Evolutionary conservation across 1,284 basidiomycete genomes (phyloP).

Genomic region (Phaffia rhodozyma): DNA sequence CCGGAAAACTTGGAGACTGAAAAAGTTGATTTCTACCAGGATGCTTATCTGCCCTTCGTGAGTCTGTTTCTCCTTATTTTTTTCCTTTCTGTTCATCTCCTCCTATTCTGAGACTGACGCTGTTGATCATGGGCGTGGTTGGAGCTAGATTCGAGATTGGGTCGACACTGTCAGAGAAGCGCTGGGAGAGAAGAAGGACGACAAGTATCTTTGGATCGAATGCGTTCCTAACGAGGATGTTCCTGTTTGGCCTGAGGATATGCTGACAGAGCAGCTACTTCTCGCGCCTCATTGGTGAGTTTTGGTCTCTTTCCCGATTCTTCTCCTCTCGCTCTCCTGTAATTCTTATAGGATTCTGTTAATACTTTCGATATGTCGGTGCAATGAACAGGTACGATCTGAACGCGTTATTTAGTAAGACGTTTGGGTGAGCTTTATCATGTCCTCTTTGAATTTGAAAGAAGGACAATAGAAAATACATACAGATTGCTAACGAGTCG

Average conservation of each 20-base stretch:
- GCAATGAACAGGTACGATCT: constrained; percentile 65
- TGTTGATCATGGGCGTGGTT: no score
- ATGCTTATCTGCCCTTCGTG: constrained; percentile 76
- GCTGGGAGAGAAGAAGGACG: constrained; percentile 27
- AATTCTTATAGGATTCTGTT: neutral
- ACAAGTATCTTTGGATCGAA: constrained; percentile 67
- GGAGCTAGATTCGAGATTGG: constrained; percentile 44
- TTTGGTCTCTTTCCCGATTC: neutral
- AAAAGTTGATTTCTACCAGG: constrained; percentile 60
- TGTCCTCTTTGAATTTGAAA: neutral
- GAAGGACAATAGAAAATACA: no score
- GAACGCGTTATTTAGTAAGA: constrained; percentile 67
- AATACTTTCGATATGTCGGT: neutral
- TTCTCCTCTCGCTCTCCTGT: neutral
- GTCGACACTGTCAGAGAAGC: constrained; percentile 45
- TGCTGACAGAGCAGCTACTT: constrained; percentile 59
- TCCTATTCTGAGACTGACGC: no score
- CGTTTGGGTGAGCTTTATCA: neutral
- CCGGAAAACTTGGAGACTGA: no score
- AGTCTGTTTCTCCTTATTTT: neutral
- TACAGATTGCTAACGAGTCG: no score
- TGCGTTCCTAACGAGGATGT: constrained; percentile 88
- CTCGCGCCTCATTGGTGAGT: constrained; percentile 79
- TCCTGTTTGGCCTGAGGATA: constrained; percentile 56
- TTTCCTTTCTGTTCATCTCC: neutral